Base-by-base conservation (phyloP, 805 yeast genomes). In the Metschnikowia borealis region DNA sequence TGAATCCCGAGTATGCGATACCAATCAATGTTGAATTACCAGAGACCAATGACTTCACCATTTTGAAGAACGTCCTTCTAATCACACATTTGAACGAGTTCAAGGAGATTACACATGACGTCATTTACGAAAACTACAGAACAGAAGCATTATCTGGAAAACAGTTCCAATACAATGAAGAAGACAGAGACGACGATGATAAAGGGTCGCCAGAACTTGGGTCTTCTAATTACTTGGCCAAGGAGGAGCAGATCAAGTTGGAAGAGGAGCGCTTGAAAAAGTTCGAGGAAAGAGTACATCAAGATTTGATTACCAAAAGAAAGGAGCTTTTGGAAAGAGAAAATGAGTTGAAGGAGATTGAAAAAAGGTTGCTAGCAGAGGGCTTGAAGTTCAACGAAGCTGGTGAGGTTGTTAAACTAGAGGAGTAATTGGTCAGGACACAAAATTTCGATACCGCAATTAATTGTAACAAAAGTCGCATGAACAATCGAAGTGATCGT, bases 251-350 rank as follows among this genome's bases (percentile, higher is more conserved):
- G 70, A 87, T 89, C 61, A 83, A 87, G 61, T 73, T 85, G 47
- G 97, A 90, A 69, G 97, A 90, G 70, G 96, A 88, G 69, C 81
- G 95, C 70, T 77, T 90, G 63, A 84, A 79, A 62, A 87, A 88
- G 40, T 88, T 87, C 65, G 97, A 90, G 70, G 89, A 85, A 68
- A 78, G 94, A 60, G 95, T 90, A 23, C 96, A 90, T 70, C 87
- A 85, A 63, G 96, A 89, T 67, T 76, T 90, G 65, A 74, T 86
- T 63, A 77, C 78, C 65, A 88, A 90, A 74, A 79, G 94, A 59
- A 83, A 84, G 62, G 97, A 90, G 68, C 79, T 90, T 54, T 77
- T 87, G 64, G 87, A 84, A 57, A 81, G 96, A 63, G 97, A 90
- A 68, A 80, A 82, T 61, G 96, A 90, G 67, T 78, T 89, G 64